Evolutionary conservation across 495 filamentous ascomycete genomes (phyloP), one percentile per base, ranked within the genome.

Genomic region (Aspergillus carlsbadensis): DNA sequence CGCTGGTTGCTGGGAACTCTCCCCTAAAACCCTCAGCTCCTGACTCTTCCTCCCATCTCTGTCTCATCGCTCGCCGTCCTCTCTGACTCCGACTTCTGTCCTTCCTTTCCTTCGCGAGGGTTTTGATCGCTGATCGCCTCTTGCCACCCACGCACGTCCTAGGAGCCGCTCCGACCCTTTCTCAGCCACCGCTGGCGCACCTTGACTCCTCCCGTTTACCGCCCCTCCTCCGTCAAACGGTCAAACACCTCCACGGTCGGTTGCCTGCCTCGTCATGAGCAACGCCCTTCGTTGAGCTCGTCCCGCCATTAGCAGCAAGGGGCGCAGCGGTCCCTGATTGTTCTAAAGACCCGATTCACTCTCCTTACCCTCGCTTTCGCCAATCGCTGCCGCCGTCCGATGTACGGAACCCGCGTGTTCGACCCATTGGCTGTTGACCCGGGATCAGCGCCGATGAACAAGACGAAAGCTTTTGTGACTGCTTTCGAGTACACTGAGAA

Each of bases 401-500:
- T 77, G 73, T 71, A 62, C 58, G 67, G 72, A 47, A 64, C 64
- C 55, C 65, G 69, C 50, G 56, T 65, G 55, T 63, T 60, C 56
- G 68, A 75, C 61, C 60, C 63, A 55, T 60, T 72, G 63, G 65
- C 66, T 36, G 63, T 69, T 59, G 62, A 71, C 49, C 64, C 67
- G 22, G 60, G 61, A 63, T 69, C 72, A 60, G 56, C 63, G 51
- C 57, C 74, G 60, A 61, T 63, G 58, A 64, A 63, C 49, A 75
- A 76, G 54, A 64, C 65, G 22, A 67, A 65, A 34, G 61, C 75
- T 20, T 66, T 73, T 64, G 68, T 76, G 57, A 76, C 78, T 57
- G 65, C 77, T 52, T 71, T 78, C 56, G 73, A 79, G 48, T 79
- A 70, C 64, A 69, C 74, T 59, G 70, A 79, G 53, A 69, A 78